These are phyloP conservation scores for Exophiala phaeomuriformis DNA, from an alignment of 2,329 filamentous ascomycete species.

Conservation along the genomic window DNA sequence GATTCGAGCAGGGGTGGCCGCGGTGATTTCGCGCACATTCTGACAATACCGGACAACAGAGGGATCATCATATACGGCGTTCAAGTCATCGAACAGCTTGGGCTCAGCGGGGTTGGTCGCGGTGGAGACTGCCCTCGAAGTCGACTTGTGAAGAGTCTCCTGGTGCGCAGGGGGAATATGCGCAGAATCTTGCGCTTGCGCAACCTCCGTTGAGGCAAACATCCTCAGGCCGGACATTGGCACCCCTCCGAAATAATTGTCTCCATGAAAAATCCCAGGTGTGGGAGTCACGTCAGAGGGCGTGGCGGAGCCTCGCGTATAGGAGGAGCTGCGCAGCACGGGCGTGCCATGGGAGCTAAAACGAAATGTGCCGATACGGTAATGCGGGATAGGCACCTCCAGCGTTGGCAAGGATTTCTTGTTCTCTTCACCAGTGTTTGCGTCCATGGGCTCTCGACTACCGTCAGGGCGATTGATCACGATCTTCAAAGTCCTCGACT, in stretches of 20 bases:
- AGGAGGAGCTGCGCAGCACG: slow-evolving; percentile 71
- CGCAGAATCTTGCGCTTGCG: background rate
- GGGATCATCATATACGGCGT: slow-evolving; percentile 72
- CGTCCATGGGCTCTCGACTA: slow-evolving; percentile 58
- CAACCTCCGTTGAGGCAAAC: slow-evolving; percentile 12
- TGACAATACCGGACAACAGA: slow-evolving; percentile 75
- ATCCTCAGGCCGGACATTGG: slow-evolving; percentile 20
- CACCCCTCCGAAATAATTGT: slow-evolving; percentile 13
- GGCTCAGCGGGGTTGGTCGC: slow-evolving; percentile 45
- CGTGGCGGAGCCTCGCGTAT: slow-evolving; percentile 55
- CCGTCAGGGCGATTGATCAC: slow-evolving; percentile 66
- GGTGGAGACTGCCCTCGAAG: slow-evolving; percentile 28
- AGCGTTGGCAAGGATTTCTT: slow-evolving; percentile 49
- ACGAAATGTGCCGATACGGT: slow-evolving; percentile 71
- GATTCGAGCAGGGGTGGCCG: slow-evolving; percentile 81
- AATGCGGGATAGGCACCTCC: slow-evolving; percentile 73
- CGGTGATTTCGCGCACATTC: slow-evolving; percentile 65
- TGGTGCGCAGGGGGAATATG: slow-evolving; percentile 10
- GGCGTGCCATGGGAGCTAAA: slow-evolving; percentile 72
- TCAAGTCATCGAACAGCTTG: slow-evolving; percentile 70
- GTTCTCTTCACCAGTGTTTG: slow-evolving; percentile 29
- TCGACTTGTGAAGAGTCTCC: slow-evolving; percentile 33
- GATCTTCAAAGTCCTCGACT: slow-evolving; percentile 66
- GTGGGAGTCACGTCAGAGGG: slow-evolving; percentile 30
- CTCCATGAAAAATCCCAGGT: slow-evolving; percentile 30